Percentiles rank a stretch among this genome's conserved stretches.
These are phyloP conservation scores for Fusarium neocosmosporiellum DNA, from an alignment of 2,329 filamentous ascomycete genomes.

Conservation along the genomic window DNA sequence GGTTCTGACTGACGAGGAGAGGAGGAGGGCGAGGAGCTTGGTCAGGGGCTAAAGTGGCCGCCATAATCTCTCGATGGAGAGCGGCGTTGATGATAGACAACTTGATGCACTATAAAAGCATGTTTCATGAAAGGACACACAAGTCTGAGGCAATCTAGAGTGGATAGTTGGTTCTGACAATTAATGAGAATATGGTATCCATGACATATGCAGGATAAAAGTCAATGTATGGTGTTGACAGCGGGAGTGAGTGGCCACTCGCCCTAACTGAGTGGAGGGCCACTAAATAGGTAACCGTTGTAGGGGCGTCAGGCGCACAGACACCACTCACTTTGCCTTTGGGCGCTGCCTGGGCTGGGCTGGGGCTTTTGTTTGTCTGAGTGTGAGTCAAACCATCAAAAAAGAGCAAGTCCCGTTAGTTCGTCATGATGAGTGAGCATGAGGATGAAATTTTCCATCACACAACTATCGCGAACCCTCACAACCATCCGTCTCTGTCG, in stretches of 20 bases:
- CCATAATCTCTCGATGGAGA: constrained; percentile 15
- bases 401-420: constrained; percentile 35
- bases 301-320: constrained; percentile 22
- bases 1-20: constrained; percentile 79
- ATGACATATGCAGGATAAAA: neutral
- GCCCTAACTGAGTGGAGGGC: constrained; percentile 2
- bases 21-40: constrained; percentile 76
- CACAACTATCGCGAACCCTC: constrained; percentile 35
- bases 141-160: neutral
- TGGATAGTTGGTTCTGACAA: neutral
- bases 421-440: constrained; percentile 43
- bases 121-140: constrained; percentile 1
- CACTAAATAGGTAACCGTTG: constrained; percentile 27
- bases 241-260: neutral
- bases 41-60: constrained; percentile 54
- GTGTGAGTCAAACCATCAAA: constrained; percentile 40
- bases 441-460: constrained; percentile 44
- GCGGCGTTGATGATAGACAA: constrained; percentile 25
- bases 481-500: constrained; percentile 21
- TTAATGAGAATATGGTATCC: neutral
- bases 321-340: constrained; percentile 10
- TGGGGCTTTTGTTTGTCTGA: constrained; percentile 1
- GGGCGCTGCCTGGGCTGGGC: constrained; percentile 2
- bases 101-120: constrained; percentile 22
- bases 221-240: neutral